A percentile compares a stretch with the other conserved stretches of the same genome.
phyloP scores from a whole-genome alignment of 1,284 basidiomycete genomes.

The Cryptococcus sp. region DNA sequence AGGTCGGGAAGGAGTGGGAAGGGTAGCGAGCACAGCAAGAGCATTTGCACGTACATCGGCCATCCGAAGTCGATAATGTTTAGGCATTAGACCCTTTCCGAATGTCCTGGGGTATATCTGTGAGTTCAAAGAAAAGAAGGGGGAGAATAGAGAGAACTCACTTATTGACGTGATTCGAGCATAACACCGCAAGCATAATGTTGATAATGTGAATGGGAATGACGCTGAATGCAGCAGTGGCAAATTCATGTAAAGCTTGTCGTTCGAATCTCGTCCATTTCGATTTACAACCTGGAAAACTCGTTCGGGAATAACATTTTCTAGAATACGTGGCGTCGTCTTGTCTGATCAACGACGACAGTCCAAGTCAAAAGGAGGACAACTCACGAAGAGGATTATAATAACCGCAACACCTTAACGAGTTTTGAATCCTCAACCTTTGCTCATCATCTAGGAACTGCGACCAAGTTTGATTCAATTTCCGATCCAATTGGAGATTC shows the following conservation, averaged over 20 bases:
- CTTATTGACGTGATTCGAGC: slow-evolving; percentile 35
- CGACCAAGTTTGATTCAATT: slow-evolving; percentile 43
- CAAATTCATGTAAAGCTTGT: slow-evolving; percentile 17
- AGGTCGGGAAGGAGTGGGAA: slow-evolving; percentile 1
- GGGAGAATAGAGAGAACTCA: not conserved
- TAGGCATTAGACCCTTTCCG: slow-evolving; percentile 21
- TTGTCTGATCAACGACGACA: slow-evolving; percentile 4
- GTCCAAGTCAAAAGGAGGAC: not conserved
- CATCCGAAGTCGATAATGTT: slow-evolving; percentile 21
- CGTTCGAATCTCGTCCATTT: slow-evolving; percentile 30
- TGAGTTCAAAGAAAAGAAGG: not conserved
- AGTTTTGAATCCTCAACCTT: slow-evolving; percentile 31
- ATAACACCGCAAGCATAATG: slow-evolving; percentile 29
- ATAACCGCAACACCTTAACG: slow-evolving; percentile 41
- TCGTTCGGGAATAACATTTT: slow-evolving; percentile 40
- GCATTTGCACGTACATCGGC: slow-evolving; percentile 12
- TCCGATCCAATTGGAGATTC: slow-evolving; percentile 33
- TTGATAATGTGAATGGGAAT: slow-evolving; percentile 34
- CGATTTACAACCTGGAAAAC: slow-evolving; percentile 41
- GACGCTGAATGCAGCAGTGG: slow-evolving; percentile 24
- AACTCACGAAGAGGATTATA: slow-evolving; percentile 38
- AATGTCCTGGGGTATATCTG: slow-evolving; percentile 7
- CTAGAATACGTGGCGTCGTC: slow-evolving; percentile 43
- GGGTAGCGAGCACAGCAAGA: slow-evolving; percentile 3
- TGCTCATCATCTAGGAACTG: slow-evolving; percentile 32